Conservation (phyloP, 352 stramenopile species). For the Phytophthora ohioensis region DNA sequence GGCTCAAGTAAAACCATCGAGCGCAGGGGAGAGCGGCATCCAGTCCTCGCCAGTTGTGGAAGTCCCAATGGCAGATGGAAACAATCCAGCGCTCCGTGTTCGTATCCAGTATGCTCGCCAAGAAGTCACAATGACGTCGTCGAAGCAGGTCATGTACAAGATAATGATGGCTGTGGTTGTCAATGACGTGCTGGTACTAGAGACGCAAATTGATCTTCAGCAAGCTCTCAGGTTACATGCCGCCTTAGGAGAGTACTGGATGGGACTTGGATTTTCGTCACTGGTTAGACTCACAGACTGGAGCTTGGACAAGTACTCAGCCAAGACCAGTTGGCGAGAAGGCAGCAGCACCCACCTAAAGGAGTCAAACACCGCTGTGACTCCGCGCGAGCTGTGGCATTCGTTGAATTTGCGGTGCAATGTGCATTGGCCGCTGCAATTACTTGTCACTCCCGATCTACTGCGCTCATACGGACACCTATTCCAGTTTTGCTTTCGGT, state of each 20-base stretch:
- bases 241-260: slow-evolving; percentile 55
- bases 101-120: slow-evolving; percentile 61
- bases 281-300: slow-evolving; percentile 51
- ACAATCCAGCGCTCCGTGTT: slow-evolving; percentile 35
- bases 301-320: slow-evolving; percentile 64
- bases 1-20: slow-evolving; percentile 44
- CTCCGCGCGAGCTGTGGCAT: slow-evolving; percentile 68
- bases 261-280: slow-evolving; percentile 59
- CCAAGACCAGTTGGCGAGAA: slow-evolving; percentile 43
- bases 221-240: slow-evolving; percentile 50
- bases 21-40: slow-evolving; percentile 40
- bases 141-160: slow-evolving; percentile 59
- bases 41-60: slow-evolving; percentile 40
- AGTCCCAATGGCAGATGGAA: slow-evolving; percentile 26
- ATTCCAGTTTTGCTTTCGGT: slow-evolving; percentile 83
- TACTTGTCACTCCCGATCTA: slow-evolving; percentile 65
- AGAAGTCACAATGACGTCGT: slow-evolving; percentile 40
- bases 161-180: slow-evolving; percentile 54
- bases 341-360: slow-evolving; percentile 31
- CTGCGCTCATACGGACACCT: slow-evolving; percentile 71
- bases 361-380: slow-evolving; percentile 47
- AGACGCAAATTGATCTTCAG: slow-evolving; percentile 60
- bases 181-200: slow-evolving; percentile 56
- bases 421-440: slow-evolving; percentile 72
- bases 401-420: slow-evolving; percentile 58